Evolutionary conservation across 2,329 filamentous ascomycete species (phyloP), one percentile per base, ranked within the genome.

Genomic region (Acrocalymma vagum): DNA sequence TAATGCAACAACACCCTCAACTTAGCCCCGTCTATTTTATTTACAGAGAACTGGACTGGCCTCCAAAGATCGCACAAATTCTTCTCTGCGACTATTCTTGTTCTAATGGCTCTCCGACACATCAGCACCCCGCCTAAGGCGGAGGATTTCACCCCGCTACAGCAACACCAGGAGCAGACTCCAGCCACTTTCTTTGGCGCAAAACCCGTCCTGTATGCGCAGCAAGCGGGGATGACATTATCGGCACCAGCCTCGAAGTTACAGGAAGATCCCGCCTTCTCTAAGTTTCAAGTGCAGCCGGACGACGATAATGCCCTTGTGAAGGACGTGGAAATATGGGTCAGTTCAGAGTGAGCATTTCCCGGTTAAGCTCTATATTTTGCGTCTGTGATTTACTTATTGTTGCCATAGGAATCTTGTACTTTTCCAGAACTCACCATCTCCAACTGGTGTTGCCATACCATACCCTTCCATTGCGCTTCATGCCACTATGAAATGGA

Each of bases 391-490:
- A n/a, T 14, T 6, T 23, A 15, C 45, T 55, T n/a, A 56, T 20
- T 16, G 3, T 7, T 0, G 3, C 3, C 37, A n/a, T n/a, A 63
- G 59, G 80, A 80, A 56, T 72, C 76, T 92, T 39, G 83, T 77
- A 10, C 68, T 92, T 45, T 91, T 84, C 73, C 86, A 84, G 52
- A 68, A 35, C 13, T 31, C 73, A 9, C 66, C 77, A 3, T 78
- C 76, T 9, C 73, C 76, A 23, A 78, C 72, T 13, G 88, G 88
- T 48, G 71, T 90, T 29, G 78, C 82, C 26, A 87, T 92, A 51
- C 83, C 86, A 0, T 93, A 91, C 68, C 87, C 85, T 3, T 75
- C 82, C 46, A 88, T 93, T 63, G 84, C 84, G 15, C 83, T 92
- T 11, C 88, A 91, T 64, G 88, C 87, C 0, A 81, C 87, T 55